Conservation (phyloP, 306 rosid species). For the Rubus idaeus region DNA sequence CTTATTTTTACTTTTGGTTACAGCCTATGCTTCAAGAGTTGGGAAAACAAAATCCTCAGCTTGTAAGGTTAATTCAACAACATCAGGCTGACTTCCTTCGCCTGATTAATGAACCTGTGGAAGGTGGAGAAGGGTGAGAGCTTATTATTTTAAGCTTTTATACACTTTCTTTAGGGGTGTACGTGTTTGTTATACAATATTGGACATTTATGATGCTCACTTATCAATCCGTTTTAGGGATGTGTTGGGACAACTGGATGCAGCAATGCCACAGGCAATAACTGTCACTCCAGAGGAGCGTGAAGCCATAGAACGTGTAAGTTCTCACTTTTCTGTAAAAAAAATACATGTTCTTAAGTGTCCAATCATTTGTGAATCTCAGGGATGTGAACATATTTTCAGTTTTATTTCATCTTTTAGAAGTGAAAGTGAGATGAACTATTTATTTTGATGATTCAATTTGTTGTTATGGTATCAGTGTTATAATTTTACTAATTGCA, state of each 20-base stretch:
- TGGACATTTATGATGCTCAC: constrained; percentile 18
- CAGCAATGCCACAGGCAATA: constrained; percentile 64
- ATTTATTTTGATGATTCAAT: background rate
- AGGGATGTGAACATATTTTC: background rate
- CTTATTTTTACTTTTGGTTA: constrained; percentile 29
- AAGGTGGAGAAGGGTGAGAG: constrained; percentile 85
- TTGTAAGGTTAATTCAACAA: constrained; percentile 80
- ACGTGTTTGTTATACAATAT: background rate
- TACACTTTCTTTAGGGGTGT: background rate
- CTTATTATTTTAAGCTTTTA: constrained; percentile 14
- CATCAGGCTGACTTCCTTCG: constrained; percentile 91
- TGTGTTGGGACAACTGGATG: constrained; percentile 58
- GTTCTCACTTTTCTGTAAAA: constrained; percentile 21
- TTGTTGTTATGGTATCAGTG: background rate
- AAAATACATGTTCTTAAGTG: background rate
- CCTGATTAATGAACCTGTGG: constrained; percentile 82
- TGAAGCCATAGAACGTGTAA: constrained; percentile 88
- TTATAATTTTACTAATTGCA: background rate
- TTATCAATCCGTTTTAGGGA: constrained; percentile 47
- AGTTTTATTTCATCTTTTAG: background rate
- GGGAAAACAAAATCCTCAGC: constrained; percentile 95
- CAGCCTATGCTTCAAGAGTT: constrained; percentile 99
- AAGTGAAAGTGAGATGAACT: background rate
- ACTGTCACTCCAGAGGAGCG: constrained; percentile 92
- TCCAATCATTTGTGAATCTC: background rate